Evolutionary conservation across 352 stramenopile genomes (phyloP).

Genomic region (Globisporangium echinulatum): DNA sequence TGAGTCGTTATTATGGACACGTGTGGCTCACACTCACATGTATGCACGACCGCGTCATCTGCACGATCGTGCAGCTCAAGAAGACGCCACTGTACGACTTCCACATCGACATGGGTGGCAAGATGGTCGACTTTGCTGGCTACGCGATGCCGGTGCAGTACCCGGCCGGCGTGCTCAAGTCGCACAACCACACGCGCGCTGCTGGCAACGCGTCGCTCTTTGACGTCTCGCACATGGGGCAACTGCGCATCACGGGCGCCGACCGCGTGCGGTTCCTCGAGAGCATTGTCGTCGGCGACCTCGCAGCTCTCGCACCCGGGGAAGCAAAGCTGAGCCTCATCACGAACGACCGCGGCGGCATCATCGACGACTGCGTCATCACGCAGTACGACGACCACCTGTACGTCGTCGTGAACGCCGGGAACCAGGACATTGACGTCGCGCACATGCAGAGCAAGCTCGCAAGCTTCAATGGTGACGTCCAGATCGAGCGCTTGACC

Average conservation of each 20-base stretch:
- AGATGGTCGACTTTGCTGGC: conserved; percentile 95
- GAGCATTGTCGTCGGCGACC: conserved; percentile 93
- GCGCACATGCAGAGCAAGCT: conserved; percentile 89
- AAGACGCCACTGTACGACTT: conserved; percentile 79
- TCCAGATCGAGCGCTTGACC: conserved; percentile 91
- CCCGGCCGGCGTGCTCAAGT: conserved; percentile 94
- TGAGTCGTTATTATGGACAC: no score
- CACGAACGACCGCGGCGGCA: conserved; percentile 94
- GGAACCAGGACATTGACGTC: conserved; percentile 95
- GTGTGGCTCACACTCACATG: not conserved
- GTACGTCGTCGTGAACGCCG: conserved; percentile 97
- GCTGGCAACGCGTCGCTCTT: conserved; percentile 89
- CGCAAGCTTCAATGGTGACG: conserved; percentile 86
- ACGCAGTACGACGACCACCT: conserved; percentile 92
- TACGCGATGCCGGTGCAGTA: conserved; percentile 98
- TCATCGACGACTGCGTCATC: conserved; percentile 98
- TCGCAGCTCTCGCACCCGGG: conserved; percentile 81
- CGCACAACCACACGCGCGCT: conserved; percentile 78
- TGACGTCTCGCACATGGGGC: conserved; percentile 99
- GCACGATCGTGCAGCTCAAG: conserved; percentile 36
- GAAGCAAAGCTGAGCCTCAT: conserved; percentile 93
- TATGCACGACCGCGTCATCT: not conserved
- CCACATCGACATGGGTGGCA: conserved; percentile 64
- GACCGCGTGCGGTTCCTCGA: conserved; percentile 96
- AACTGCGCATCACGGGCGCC: conserved; percentile 89